Evolutionary conservation across 305 asterid species (phyloP).

Genomic region (Fraxinus albicans): DNA sequence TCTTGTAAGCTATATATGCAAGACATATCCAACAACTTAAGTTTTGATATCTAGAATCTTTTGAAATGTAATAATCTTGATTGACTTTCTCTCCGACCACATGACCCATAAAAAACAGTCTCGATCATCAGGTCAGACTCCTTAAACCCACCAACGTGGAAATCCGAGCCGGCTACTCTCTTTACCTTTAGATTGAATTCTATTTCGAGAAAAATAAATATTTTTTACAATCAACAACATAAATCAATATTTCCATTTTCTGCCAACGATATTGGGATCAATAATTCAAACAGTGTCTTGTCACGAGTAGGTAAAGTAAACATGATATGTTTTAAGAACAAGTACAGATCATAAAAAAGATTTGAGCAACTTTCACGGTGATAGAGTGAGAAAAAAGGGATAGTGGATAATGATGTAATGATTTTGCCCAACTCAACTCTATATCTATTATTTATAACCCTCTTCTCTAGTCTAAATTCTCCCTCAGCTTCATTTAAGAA

Average conservation of each 20-base stretch:
- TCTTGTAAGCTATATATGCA: too few species aligned
- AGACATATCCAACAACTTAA: too few species aligned
- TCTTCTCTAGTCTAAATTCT: not conserved
- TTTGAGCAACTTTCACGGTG: constrained; percentile 25
- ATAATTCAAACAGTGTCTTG: not conserved
- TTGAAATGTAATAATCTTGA: not conserved
- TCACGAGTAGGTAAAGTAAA: constrained; percentile 19
- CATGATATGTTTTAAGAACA: not conserved
- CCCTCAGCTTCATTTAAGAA: constrained; percentile 14
- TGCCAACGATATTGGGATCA: not conserved
- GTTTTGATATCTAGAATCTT: too few species aligned
- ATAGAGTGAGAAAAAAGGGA: constrained; percentile 17
- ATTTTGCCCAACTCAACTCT: not conserved
- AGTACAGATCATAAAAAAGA: not conserved
- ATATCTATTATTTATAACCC: constrained; percentile 22
- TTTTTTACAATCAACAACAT: not conserved
- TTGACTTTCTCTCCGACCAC: not conserved
- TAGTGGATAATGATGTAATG: constrained; percentile 30
- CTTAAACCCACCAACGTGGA: not conserved
- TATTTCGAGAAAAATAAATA: not conserved
- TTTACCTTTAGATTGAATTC: not conserved
- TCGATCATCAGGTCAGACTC: too few species aligned
- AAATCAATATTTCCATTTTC: not conserved
- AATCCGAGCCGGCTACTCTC: not conserved
- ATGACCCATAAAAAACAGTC: not conserved